Evolutionary conservation across 1,284 basidiomycete genomes (phyloP).

Genomic region (Cutaneotrichosporon curvatum): DNA sequence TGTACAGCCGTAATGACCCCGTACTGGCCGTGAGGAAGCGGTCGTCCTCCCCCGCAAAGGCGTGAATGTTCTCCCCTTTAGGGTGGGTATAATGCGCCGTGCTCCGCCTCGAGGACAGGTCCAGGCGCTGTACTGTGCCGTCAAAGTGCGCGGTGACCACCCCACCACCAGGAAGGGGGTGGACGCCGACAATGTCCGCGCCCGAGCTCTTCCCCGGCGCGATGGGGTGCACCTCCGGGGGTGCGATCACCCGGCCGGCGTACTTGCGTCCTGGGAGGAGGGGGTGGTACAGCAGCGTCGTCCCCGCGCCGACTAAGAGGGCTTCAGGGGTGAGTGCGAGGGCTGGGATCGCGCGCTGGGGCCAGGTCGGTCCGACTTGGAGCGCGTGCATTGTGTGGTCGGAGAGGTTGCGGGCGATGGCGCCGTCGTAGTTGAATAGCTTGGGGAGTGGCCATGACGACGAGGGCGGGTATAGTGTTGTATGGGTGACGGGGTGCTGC

Average conservation of each 20-base stretch:
- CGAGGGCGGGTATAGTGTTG: constrained; percentile 19
- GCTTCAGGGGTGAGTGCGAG: constrained; percentile 20
- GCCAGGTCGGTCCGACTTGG: constrained; percentile 37
- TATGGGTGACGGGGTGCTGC: constrained; percentile 21
- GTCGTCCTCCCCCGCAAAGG: constrained; percentile 7
- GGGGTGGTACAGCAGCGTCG: constrained; percentile 27
- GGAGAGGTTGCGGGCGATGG: constrained; percentile 15
- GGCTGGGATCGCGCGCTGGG: constrained; percentile 29
- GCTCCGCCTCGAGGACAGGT: constrained; percentile 1
- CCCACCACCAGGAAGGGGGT: constrained; percentile 14
- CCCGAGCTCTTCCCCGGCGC: constrained; percentile 16
- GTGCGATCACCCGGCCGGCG: not conserved
- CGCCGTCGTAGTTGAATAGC: constrained; percentile 24
- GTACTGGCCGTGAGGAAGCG: constrained; percentile 23
- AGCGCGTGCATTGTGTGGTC: constrained; percentile 28
- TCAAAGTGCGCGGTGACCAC: constrained; percentile 33
- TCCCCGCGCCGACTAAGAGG: constrained; percentile 32
- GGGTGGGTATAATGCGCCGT: constrained; percentile 18
- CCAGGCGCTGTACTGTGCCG: constrained; percentile 31
- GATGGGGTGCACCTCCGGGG: constrained; percentile 20
- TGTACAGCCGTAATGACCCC: constrained; percentile 22
- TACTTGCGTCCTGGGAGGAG: constrained; percentile 6
- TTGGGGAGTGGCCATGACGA: constrained; percentile 16
- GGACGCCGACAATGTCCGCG: constrained; percentile 34
- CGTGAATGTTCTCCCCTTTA: constrained; percentile 7